Base-by-base conservation (phyloP, 805 yeast genomes). In the Suhomyces canberraensis region DNA sequence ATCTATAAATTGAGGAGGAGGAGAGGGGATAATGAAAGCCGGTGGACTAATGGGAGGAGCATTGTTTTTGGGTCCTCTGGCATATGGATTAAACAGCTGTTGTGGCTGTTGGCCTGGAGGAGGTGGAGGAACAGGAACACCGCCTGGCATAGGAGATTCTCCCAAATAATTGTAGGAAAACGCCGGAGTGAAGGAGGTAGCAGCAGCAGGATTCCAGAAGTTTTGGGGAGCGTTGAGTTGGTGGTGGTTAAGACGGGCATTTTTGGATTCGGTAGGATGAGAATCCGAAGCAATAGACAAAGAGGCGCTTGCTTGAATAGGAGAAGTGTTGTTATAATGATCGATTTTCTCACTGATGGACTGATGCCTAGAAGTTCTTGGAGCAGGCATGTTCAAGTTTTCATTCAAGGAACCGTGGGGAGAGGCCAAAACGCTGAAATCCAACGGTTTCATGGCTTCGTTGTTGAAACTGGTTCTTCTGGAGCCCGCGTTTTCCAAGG, bases 181-280 rank as follows among this genome's bases (percentile, higher is more conserved):
- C 3, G 43, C 48, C 16, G 86, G 85, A 11, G 75, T 75, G 51
- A 80, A 80, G 1, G 81, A 61, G 8, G 78, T 60, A 3, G 84
- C 80, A 14, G 80, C 62, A 5, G 82, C 84, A 0, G 84, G 84
- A 53, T 79, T 78, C 86, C 86, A 81, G 46, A 78, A 75, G 48
- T 64, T 73, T 26, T 53, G 66, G 7, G 50, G 46, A 9, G 39
- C 40, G 14, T 27, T 16, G 29, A 17, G 28, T 2, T 25, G 22
- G 5, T 13, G 35, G 5, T 13, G 35, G 16, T 25, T n/a, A 16
- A 25, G 16, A n/a, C 50, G 52, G 40, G 44, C 42, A 14, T 16
- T 16, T 13, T 44, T 45, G 16, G 20, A 21, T 29, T 32, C 43
- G 31, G 24, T 42, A 14, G 46, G 36, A 22, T 45, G 53, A 38